Conservation (phyloP, 139 green algal species). For the Eudorina sp. region DNA sequence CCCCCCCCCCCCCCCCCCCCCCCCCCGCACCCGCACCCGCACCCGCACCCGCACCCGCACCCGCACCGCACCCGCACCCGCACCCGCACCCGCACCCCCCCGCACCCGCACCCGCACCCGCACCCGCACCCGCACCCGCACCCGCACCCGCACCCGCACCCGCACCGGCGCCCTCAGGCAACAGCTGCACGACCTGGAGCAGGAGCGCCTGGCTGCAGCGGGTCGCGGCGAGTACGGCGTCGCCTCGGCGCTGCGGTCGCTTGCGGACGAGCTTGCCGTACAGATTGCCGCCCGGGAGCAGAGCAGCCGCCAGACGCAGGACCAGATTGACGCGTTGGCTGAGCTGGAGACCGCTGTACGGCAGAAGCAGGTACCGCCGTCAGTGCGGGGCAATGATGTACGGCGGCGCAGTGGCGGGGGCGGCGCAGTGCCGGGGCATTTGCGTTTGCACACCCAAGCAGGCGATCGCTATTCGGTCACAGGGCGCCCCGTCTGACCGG, state of each 20-base stretch:
- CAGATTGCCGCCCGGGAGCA: not conserved
- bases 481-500: too few species aligned
- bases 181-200: not conserved
- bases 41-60: not conserved
- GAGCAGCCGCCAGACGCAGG: not conserved
- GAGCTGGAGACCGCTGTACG: not conserved
- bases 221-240: not conserved
- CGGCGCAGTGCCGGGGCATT: not conserved
- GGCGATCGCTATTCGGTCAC: too few species aligned
- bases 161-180: not conserved
- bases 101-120: too few species aligned
- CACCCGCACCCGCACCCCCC: too few species aligned
- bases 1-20: too few species aligned
- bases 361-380: not conserved
- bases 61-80: not conserved
- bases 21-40: too few species aligned
- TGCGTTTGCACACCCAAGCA: too few species aligned
- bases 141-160: not conserved
- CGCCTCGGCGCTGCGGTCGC: not conserved
- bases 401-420: too few species aligned
- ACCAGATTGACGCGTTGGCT: not conserved
- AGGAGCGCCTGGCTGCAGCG: not conserved
- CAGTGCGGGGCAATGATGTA: too few species aligned
- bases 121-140: too few species aligned
- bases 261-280: not conserved